Base-by-base conservation (phyloP, 257 asterid genomes). In the Thymus quinquecostatus region DNA sequence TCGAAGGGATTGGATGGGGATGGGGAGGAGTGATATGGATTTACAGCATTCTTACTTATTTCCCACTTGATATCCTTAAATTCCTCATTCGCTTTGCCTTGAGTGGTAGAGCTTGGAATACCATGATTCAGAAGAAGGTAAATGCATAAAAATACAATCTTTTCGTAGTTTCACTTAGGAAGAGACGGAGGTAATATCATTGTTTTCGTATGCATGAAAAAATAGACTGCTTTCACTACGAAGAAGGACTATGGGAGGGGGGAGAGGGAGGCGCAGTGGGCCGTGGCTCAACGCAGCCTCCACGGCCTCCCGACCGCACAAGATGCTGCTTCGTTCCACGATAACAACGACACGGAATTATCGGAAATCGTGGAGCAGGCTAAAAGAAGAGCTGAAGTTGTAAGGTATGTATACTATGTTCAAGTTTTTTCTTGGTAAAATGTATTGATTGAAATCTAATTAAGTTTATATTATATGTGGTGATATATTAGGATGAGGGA, bases 21-120 rank as follows among this genome's bases (percentile, higher is more conserved):
- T 92, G 96, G 97, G 97, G 83, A 10, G 94, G 93, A 74, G 85
- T 78, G 44, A 87, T 89, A 70, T 92, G 97, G 97, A 66, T 89
- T 59, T 89, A 56, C 81, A 92, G 90, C 62, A 41, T 86, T 9
- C 13, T 87, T 79, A 92, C 97, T 13, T 92, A 92, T 70, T 60
- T 92, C 74, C 96, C 97, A 53, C 95, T 86, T 10, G 97, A 92
- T 79, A 50, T 92, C 58, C 89, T 89, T 78, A 92, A 92, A 86
- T 92, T 92, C 75, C 72, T 83, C 72, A 89, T 85, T 14, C 87
- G 96, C 7, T 72, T 61, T 21, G 82, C 79, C 2, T 82, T 92
- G 79, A 81, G 84, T 28, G 96, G 97, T 27, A 81, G 87, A 64
- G 96, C 97, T 7, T 92, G 96, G 96, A 86, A 89, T 10, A 74